These are phyloP conservation scores for Rhododendron molle DNA, from an alignment of 148 eudicot species.

Conservation along the genomic window DNA sequence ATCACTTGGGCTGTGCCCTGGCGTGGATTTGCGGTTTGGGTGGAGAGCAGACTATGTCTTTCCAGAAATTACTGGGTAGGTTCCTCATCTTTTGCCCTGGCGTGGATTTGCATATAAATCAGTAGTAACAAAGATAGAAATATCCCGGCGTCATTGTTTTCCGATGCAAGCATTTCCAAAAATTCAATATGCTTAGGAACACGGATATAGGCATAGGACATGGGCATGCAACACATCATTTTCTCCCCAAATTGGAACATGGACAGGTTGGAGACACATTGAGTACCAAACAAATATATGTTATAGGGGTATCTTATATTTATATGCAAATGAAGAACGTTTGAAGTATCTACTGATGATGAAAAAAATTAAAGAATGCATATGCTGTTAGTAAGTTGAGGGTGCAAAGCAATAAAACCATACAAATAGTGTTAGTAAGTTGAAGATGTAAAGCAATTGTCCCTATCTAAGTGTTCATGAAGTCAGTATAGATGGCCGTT, in stretches of 20 bases:
- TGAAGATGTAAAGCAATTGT: background rate
- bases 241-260: background rate
- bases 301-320: background rate
- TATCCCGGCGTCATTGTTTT: background rate
- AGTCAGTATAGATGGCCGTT: background rate
- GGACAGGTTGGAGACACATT: background rate
- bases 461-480: background rate
- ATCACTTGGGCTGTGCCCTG: conserved; percentile 69
- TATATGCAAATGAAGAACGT: background rate
- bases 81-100: background rate
- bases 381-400: background rate
- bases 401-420: background rate
- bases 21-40: conserved; percentile 83
- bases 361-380: background rate
- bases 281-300: background rate
- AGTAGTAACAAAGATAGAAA: background rate
- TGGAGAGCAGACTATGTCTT: conserved; percentile 96
- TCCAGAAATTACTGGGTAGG: conserved; percentile 86
- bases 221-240: background rate
- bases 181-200: background rate
- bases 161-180: background rate
- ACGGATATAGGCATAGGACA: background rate
- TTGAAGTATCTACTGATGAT: background rate
- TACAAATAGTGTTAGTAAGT: background rate
- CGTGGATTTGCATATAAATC: background rate